phyloP scores from a whole-genome alignment of 208 protist species.

The Strigomonas culicis region DNA sequence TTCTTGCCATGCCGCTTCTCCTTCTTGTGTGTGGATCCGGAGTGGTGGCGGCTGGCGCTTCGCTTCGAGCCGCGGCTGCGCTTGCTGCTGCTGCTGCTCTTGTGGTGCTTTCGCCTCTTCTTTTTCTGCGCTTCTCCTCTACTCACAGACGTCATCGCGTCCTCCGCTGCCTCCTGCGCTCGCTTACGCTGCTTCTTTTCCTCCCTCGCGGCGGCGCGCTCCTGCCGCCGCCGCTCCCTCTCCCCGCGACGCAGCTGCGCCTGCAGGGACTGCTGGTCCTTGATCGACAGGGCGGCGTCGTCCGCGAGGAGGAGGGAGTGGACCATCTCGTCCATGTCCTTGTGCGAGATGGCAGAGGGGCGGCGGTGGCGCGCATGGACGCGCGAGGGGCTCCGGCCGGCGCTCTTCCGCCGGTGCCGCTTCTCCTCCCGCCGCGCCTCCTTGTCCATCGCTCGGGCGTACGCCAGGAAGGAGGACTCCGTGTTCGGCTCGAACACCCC shows the following conservation, averaged over 20 bases:
- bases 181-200: not conserved
- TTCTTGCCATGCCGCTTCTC: constrained; percentile 10
- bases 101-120: not conserved
- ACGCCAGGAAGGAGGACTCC: no score
- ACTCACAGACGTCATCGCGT: not conserved
- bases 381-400: no score
- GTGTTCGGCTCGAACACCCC: no score
- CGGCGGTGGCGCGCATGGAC: no score
- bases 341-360: no score
- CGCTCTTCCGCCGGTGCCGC: not conserved
- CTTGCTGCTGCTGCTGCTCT: no score
- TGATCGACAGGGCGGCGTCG: not conserved
- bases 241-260: not conserved
- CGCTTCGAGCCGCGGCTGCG: not conserved
- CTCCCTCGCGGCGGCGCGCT: not conserved
- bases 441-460: not conserved
- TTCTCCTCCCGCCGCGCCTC: constrained; percentile 1
- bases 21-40: constrained; percentile 3
- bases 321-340: no score
- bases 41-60: constrained; percentile 1
- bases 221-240: not conserved
- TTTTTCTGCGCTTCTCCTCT: not conserved
- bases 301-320: no score
- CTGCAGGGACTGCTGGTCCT: not conserved
- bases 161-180: not conserved